Percentiles rank a stretch among this genome's conserved stretches.
phyloP scores from a whole-genome alignment of 2,329 filamentous ascomycete genomes.

The Ophiostoma piceae region DNA sequence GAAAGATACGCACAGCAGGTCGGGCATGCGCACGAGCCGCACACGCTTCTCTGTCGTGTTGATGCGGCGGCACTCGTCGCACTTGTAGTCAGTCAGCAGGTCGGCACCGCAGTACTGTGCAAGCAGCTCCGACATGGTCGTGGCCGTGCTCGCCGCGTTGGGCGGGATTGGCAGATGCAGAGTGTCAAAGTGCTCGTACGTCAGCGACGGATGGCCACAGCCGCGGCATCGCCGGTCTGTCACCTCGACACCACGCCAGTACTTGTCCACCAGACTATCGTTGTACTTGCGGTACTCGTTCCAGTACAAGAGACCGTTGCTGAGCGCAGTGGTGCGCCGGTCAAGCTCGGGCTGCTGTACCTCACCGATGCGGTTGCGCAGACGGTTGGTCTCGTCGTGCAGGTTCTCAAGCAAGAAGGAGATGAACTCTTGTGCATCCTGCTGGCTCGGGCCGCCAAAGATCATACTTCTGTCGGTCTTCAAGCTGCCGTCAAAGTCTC shows the following conservation, averaged over 20 bases:
- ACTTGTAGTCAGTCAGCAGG: constrained; percentile 63
- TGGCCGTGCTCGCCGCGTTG: constrained; percentile 25
- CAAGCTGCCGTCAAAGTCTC: constrained; percentile 30
- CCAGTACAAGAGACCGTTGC: constrained; percentile 73
- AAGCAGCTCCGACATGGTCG: constrained; percentile 57
- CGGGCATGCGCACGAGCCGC: constrained; percentile 71
- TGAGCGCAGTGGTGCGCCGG: constrained; percentile 33
- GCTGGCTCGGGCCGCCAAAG: constrained; percentile 72
- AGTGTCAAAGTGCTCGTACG: constrained; percentile 49
- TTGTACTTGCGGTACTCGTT: constrained; percentile 62
- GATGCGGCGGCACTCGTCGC: constrained; percentile 66
- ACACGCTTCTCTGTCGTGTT: constrained; percentile 65
- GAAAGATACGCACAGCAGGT: constrained; percentile 72
- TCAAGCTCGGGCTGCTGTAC: constrained; percentile 28
- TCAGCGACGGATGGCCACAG: constrained; percentile 47
- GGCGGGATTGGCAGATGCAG: constrained; percentile 43
- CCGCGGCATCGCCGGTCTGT: constrained; percentile 63
- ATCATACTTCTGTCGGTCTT: constrained; percentile 38
- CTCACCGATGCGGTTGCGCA: constrained; percentile 38
- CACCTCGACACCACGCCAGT: constrained; percentile 74
- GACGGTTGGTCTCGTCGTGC: constrained; percentile 75
- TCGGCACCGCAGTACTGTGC: constrained; percentile 65
- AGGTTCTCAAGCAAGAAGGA: constrained; percentile 75
- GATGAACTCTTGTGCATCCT: constrained; percentile 88
- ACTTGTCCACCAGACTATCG: constrained; percentile 68